These are phyloP conservation scores for Mycogone perniciosa DNA, from an alignment of 2,329 filamentous ascomycete genomes.

Conservation along the genomic window DNA sequence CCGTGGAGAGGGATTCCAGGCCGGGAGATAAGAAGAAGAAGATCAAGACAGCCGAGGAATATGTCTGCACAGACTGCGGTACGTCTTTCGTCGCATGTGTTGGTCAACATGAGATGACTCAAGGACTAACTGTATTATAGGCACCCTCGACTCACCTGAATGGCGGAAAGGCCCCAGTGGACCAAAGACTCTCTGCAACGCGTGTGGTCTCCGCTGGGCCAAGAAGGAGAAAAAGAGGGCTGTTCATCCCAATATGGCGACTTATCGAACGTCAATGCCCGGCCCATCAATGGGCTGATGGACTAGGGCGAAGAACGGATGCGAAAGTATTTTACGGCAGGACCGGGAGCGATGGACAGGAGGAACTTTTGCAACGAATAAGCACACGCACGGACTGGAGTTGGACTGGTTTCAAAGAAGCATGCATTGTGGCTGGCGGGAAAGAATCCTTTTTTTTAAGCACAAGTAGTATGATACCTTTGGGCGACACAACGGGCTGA, in stretches of 20 bases:
- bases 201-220: conserved; percentile 72
- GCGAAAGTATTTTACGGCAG: neutral
- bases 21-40: conserved; percentile 81
- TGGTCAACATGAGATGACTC: neutral
- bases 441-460: neutral
- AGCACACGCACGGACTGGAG: neutral
- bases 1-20: conserved; percentile 67
- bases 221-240: conserved; percentile 73
- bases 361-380: no score
- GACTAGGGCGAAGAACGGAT: neutral
- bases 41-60: conserved; percentile 76
- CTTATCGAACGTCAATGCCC: conserved; percentile 15
- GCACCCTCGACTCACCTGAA: conserved; percentile 85
- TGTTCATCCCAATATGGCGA: conserved; percentile 8
- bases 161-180: conserved; percentile 92
- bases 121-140: conserved; percentile 27
- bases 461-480: no score
- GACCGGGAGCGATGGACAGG: neutral
- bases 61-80: conserved; percentile 93
- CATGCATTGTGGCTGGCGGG: conserved; percentile 10
- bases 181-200: conserved; percentile 92
- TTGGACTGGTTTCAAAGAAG: conserved; percentile 7
- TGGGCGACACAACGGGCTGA: no score
- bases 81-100: conserved; percentile 23
- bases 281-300: conserved; percentile 20